Base-by-base conservation (phyloP, 805 yeast genomes). In the Blastobotrys mokoenaii region DNA sequence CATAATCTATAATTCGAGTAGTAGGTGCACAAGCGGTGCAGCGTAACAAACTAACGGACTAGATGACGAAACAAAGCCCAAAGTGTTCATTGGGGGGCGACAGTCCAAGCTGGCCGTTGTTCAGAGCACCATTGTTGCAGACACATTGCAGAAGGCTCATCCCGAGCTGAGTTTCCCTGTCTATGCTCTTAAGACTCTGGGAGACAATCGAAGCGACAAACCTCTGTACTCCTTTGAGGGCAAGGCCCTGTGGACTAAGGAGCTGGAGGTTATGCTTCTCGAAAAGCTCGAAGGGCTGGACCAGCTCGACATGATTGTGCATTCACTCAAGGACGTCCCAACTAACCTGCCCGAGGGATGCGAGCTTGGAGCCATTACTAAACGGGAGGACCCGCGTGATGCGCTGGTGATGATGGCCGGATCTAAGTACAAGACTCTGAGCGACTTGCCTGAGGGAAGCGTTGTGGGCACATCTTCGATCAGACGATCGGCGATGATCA, bases 181-280 rank as follows among this genome's bases (percentile, higher is more conserved):
- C 17, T 65, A 84, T 10, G 89, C 95, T 2, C 72, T 86, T 33
- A 74, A 82, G 44, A 90, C 98, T 1, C 70, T 93, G 31, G 98
- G 97, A 20, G 98, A 93, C 68, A 83, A 85, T 59, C 81, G 84
- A 27, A 93, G 80, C 60, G 76, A 73, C 59, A 81, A 79, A 60
- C 96, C 98, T 6, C 70, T 93, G 41, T 93, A 90, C 64, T 77
- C 95, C 3, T 93, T 93, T 66, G 97, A 97, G 37, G 98, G 98
- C 20, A 93, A 93, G 63, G 79, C 96, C 0, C 64, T 93, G 18
- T 93, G 98, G 98, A 93, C 98, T 2, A 84, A 85, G 60, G 98
- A 93, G 65, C 71, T 93, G 46, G 98, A 93, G 65, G 80, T 80
- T 18, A 67, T 88, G 41, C 68, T 90, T 34, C 72, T 83, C 52